These are phyloP conservation scores for Gardenia jasminoides DNA, from an alignment of 257 asterid genomes.

Conservation along the genomic window DNA sequence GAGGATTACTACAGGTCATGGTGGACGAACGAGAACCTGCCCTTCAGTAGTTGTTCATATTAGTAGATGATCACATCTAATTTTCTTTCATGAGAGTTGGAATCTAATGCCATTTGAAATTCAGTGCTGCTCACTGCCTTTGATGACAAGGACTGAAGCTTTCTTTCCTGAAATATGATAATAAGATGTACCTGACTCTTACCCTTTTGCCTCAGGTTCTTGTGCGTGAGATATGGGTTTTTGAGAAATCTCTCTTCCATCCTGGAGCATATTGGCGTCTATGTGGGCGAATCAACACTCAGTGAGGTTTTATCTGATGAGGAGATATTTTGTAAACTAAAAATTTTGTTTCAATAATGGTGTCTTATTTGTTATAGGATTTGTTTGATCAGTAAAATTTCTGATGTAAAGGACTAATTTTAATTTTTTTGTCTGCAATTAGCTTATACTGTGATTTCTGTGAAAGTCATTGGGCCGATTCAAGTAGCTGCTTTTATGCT, in stretches of 20 bases:
- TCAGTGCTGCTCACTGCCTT: not conserved
- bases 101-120: not conserved
- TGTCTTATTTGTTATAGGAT: not conserved
- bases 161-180: not conserved
- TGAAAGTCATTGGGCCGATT: not conserved
- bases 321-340: conserved; percentile 10
- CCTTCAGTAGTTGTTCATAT: not conserved
- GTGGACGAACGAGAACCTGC: not conserved
- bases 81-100: not conserved
- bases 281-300: conserved; percentile 81
- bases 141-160: not conserved
- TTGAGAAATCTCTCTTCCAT: conserved; percentile 87
- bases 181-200: conserved; percentile 7
- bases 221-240: conserved; percentile 95
- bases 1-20: not conserved
- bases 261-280: conserved; percentile 86
- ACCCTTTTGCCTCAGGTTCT: conserved; percentile 48
- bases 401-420: not conserved
- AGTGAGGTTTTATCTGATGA: conserved; percentile 9
- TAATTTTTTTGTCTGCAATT: too few species aligned
- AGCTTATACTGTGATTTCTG: not conserved
- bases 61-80: not conserved
- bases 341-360: not conserved
- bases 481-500: not conserved
- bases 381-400: not conserved